A percentile compares a stretch with the other conserved stretches of the same genome.
These are phyloP conservation scores for Leptographium flavum DNA, from an alignment of 2,329 filamentous ascomycete genomes.

Conservation along the genomic window DNA sequence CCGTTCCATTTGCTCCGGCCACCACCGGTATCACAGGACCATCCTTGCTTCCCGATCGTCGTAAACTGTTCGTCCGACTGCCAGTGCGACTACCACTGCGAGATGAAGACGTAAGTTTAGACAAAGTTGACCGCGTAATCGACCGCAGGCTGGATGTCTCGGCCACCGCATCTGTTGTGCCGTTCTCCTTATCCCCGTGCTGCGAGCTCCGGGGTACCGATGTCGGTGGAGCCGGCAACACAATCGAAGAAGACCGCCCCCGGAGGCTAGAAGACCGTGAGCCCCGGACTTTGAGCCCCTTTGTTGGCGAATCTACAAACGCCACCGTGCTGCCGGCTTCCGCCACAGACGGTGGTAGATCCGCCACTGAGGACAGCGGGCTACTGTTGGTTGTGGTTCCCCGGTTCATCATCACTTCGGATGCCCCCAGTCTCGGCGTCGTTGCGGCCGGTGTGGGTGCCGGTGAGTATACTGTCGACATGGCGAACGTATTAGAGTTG, in stretches of 20 bases:
- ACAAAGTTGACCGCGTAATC: conserved; percentile 40
- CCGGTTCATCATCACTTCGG: conserved; percentile 15
- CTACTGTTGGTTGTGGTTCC: conserved; percentile 15
- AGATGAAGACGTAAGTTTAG: conserved; percentile 26
- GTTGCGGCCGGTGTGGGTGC: conserved; percentile 39
- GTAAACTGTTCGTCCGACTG: conserved; percentile 9
- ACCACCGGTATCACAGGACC: background rate
- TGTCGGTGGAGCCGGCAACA: conserved; percentile 13
- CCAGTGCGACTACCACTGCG: conserved; percentile 16
- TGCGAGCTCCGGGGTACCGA: conserved; percentile 10
- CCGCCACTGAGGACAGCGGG: conserved; percentile 31
- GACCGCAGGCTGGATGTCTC: conserved; percentile 41
- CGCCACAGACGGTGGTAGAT: conserved; percentile 23
- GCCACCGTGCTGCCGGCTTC: conserved; percentile 10
- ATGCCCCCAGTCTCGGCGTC: conserved; percentile 23
- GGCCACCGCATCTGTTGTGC: conserved; percentile 23
- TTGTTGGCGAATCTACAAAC: conserved; percentile 2
- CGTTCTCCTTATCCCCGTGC: conserved; percentile 12
- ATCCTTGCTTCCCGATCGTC: conserved; percentile 2
- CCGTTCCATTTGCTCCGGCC: background rate
- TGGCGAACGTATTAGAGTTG: conserved; percentile 66
- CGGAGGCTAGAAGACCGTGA: conserved; percentile 6
- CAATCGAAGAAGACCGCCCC: conserved; percentile 1
- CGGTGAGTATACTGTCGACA: conserved; percentile 58
- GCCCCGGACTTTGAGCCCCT: background rate